These are phyloP conservation scores for Boletellus deceptivus DNA, from an alignment of 1,284 basidiomycete genomes.

Conservation along the genomic window DNA sequence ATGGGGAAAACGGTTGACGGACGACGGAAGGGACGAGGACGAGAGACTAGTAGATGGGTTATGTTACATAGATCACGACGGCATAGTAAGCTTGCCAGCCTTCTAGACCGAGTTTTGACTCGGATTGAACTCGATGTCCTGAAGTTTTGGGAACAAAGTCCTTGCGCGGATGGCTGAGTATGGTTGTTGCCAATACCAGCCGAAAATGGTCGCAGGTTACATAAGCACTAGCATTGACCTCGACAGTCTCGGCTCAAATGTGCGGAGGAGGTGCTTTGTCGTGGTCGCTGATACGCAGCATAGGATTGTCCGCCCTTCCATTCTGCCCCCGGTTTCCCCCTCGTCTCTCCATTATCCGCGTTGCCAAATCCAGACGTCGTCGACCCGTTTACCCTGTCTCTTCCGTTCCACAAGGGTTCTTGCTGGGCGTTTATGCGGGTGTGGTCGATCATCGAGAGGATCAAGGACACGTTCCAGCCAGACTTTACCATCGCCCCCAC, in stretches of 20 bases:
- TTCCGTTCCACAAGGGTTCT: constrained; percentile 71
- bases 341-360: constrained; percentile 53
- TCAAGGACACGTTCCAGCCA: constrained; percentile 66
- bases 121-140: neutral
- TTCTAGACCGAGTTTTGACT: constrained; percentile 5
- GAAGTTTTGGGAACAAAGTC: no score
- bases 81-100: constrained; percentile 33
- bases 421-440: constrained; percentile 57
- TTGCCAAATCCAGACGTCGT: constrained; percentile 44
- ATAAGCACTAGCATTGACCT: no score
- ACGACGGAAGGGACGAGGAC: constrained; percentile 20
- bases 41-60: constrained; percentile 11
- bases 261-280: constrained; percentile 51
- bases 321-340: constrained; percentile 80
- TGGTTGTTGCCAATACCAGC: no score
- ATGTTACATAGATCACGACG: constrained; percentile 29
- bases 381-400: constrained; percentile 72
- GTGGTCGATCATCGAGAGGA: constrained; percentile 61
- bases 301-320: constrained; percentile 87
- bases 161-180: no score
- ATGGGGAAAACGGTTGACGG: constrained; percentile 31
- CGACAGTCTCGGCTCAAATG: neutral
- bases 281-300: constrained; percentile 4
- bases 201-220: no score
- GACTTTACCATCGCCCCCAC: constrained; percentile 83